phyloP scores from a whole-genome alignment of 192 early-diverging fungal species.

The Backusella circina region DNA sequence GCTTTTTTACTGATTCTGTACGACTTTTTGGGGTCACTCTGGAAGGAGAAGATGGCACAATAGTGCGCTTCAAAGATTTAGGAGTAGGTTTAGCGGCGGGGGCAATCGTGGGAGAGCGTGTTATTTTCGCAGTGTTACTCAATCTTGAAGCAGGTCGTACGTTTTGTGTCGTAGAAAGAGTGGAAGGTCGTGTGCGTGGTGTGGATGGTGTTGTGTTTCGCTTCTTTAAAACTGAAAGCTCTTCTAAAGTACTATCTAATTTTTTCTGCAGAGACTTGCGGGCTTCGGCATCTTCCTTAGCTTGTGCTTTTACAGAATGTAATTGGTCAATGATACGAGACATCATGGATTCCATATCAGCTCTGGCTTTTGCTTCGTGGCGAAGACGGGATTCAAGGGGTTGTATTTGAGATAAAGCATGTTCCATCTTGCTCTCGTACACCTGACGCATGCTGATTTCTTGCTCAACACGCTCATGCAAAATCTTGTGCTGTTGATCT shows the following conservation, averaged over 20 bases:
- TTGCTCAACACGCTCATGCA: constrained; percentile 26
- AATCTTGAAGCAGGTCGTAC: background rate
- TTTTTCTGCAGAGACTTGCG: background rate
- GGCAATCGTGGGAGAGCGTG: background rate
- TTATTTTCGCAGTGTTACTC: background rate
- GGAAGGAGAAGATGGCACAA: background rate
- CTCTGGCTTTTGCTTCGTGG: constrained; percentile 11
- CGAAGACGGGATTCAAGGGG: constrained; percentile 20
- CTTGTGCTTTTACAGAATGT: constrained; percentile 7
- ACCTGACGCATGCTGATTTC: constrained; percentile 23
- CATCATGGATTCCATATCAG: constrained; percentile 20
- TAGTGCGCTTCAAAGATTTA: background rate
- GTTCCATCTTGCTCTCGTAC: constrained; percentile 24
- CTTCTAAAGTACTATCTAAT: constrained; percentile 5
- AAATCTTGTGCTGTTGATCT: constrained; percentile 24
- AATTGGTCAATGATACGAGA: constrained; percentile 17
- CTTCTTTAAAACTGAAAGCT: constrained; percentile 14
- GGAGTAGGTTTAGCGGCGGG: background rate
- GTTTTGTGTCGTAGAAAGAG: background rate
- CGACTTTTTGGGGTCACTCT: background rate
- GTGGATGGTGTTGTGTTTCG: background rate
- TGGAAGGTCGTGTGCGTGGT: background rate
- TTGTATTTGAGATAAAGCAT: constrained; percentile 15
- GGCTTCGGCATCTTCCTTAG: background rate
- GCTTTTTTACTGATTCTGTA: background rate